Percentiles rank a stretch among this genome's conserved stretches.
Conservation (phyloP, 2,329 filamentous ascomycete species). For the Colletotrichum lini region DNA sequence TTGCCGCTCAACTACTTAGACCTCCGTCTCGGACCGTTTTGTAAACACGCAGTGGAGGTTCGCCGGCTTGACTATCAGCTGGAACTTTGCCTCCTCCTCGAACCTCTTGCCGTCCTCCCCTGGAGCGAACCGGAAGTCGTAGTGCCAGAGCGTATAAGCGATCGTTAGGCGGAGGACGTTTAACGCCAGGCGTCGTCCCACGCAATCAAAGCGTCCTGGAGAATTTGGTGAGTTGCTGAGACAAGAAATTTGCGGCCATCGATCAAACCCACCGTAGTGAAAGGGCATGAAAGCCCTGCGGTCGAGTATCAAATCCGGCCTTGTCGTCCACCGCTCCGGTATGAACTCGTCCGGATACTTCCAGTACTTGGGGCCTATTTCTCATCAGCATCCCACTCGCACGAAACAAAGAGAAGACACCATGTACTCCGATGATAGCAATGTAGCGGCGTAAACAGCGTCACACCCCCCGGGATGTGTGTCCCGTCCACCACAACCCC, state of each 20-base stretch:
- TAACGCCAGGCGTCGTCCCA: slow-evolving; percentile 29
- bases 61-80: slow-evolving; percentile 35
- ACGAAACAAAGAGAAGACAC: too few species aligned
- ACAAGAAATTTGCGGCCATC: background rate
- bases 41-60: slow-evolving; percentile 35
- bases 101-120: slow-evolving; percentile 27
- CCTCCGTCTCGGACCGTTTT: background rate
- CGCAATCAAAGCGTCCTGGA: slow-evolving; percentile 36
- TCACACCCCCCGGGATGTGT: slow-evolving; percentile 47
- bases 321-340: slow-evolving; percentile 46
- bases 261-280: slow-evolving; percentile 7
- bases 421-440: slow-evolving; percentile 29
- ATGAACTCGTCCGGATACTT: slow-evolving; percentile 42
- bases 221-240: background rate
- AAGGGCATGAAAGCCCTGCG: slow-evolving; percentile 40
- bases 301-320: slow-evolving; percentile 44
- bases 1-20: background rate
- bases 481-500: slow-evolving; percentile 47
- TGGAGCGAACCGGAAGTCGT: slow-evolving; percentile 37
- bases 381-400: background rate
- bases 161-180: slow-evolving; percentile 32
- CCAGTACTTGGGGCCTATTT: slow-evolving; percentile 34
- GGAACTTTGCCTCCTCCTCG: slow-evolving; percentile 9
- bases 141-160: slow-evolving; percentile 39
- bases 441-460: slow-evolving; percentile 26